These are phyloP conservation scores for Amaranthus palmeri DNA, from an alignment of 148 eudicot species.

Conservation along the genomic window DNA sequence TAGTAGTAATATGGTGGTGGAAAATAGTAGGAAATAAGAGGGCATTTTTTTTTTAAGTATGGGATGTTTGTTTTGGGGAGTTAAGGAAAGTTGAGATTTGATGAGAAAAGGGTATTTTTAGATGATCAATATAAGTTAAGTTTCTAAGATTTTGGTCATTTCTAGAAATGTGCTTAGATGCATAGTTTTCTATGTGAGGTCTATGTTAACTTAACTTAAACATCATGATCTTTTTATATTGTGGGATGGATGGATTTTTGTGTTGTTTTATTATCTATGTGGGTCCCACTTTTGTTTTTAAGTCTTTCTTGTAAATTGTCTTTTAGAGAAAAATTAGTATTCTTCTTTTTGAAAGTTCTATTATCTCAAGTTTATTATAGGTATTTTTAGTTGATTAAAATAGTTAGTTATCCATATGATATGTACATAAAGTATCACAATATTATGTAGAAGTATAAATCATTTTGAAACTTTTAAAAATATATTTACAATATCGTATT, in stretches of 20 bases:
- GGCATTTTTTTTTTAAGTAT: conserved; percentile 1
- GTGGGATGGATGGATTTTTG: background rate
- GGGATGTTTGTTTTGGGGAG: background rate
- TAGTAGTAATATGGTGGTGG: background rate
- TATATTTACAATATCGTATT: no score
- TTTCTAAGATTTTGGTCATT: conserved; percentile 13
- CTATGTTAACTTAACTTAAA: conserved; percentile 2
- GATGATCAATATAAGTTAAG: background rate
- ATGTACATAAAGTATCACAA: no score
- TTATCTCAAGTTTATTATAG: no score
- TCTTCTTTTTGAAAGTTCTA: no score
- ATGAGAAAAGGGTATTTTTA: background rate
- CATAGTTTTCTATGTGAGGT: background rate
- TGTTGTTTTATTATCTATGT: background rate
- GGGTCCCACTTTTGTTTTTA: background rate
- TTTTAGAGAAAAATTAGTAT: no score
- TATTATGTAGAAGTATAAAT: no score
- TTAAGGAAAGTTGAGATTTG: background rate
- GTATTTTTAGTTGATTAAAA: no score
- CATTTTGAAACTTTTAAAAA: no score
- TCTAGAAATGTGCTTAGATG: background rate
- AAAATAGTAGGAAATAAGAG: background rate
- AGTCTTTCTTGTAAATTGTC: no score
- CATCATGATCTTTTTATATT: background rate
- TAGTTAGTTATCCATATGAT: no score